These are phyloP conservation scores for Stylonectria norvegica DNA, from an alignment of 2,329 filamentous ascomycete genomes.

Conservation along the genomic window DNA sequence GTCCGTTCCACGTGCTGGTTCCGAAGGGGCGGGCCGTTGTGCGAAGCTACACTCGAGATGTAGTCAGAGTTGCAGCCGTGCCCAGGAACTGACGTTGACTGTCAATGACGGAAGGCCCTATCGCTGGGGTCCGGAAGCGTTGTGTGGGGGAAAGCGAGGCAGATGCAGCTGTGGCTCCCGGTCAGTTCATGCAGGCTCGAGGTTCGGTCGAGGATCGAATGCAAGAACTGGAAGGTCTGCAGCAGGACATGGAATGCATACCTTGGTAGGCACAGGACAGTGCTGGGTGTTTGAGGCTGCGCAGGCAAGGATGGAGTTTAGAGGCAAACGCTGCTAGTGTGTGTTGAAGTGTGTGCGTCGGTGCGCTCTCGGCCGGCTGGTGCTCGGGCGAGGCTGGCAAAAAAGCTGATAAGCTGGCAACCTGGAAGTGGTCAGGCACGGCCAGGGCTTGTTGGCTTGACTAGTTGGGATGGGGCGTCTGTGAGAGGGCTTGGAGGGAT, in stretches of 20 bases:
- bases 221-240: conserved; percentile 7
- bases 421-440: conserved; percentile 20
- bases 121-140: conserved; percentile 11
- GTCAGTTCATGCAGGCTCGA: conserved; percentile 17
- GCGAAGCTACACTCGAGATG: conserved; percentile 17
- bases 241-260: conserved; percentile 11
- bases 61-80: conserved; percentile 12
- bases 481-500: conserved; percentile 18
- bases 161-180: conserved; percentile 17
- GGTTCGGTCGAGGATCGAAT: conserved; percentile 15
- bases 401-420: conserved; percentile 13
- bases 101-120: conserved; percentile 9
- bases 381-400: no score
- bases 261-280: conserved; percentile 13
- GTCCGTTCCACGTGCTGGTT: conserved; percentile 23
- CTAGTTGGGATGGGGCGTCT: conserved; percentile 23
- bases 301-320: conserved; percentile 17
- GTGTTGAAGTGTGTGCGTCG: conserved; percentile 14
- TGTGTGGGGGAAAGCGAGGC: conserved; percentile 11
- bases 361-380: conserved; percentile 9
- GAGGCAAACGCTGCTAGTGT: conserved; percentile 17
- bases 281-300: conserved; percentile 6
- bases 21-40: conserved; percentile 22
- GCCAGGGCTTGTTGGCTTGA: conserved; percentile 19
- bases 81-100: conserved; percentile 9